Percentiles rank a stretch among this genome's conserved stretches.
These are phyloP conservation scores for Oryza glumipatula DNA, from an alignment of 176 grass and related monocot genomes.

Conservation along the genomic window DNA sequence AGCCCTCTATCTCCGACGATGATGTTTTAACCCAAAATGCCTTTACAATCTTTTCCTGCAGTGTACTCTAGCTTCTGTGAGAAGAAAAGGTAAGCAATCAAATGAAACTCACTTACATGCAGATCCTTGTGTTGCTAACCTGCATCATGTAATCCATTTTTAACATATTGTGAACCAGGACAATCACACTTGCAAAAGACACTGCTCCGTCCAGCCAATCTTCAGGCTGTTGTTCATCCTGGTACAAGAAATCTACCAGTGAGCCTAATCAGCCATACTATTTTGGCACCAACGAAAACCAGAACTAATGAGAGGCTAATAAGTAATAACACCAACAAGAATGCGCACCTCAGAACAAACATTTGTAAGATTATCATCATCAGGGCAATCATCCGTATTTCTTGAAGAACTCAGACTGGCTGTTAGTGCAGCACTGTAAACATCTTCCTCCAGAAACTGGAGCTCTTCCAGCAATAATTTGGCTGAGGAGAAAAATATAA, in stretches of 20 bases:
- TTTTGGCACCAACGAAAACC: background rate
- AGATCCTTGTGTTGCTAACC: slow-evolving; percentile 33
- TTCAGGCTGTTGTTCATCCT: slow-evolving; percentile 45
- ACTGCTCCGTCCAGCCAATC: slow-evolving; percentile 38
- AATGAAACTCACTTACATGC: background rate
- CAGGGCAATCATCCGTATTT: slow-evolving; percentile 18
- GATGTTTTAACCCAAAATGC: slow-evolving; percentile 40
- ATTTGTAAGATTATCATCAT: slow-evolving; percentile 2
- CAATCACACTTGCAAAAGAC: slow-evolving; percentile 29
- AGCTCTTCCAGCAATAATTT: slow-evolving; percentile 53
- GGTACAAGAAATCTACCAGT: background rate
- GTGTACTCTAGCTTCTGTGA: too few species aligned
- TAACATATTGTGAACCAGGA: slow-evolving; percentile 49
- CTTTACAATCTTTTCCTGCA: background rate
- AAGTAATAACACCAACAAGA: background rate
- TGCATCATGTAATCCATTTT: slow-evolving; percentile 63
- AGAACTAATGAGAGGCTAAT: background rate
- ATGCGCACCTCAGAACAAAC: slow-evolving; percentile 32
- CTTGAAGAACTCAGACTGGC: slow-evolving; percentile 29
- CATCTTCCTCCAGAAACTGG: slow-evolving; percentile 42
- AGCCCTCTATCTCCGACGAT: slow-evolving; percentile 52
- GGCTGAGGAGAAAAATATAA: slow-evolving; percentile 24
- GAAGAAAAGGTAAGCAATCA: background rate
- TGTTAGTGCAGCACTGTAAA: slow-evolving; percentile 29
- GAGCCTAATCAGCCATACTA: background rate